These are phyloP conservation scores for Aotearoamyces nothofagi DNA, from an alignment of 2,329 filamentous ascomycete species.

Conservation along the genomic window DNA sequence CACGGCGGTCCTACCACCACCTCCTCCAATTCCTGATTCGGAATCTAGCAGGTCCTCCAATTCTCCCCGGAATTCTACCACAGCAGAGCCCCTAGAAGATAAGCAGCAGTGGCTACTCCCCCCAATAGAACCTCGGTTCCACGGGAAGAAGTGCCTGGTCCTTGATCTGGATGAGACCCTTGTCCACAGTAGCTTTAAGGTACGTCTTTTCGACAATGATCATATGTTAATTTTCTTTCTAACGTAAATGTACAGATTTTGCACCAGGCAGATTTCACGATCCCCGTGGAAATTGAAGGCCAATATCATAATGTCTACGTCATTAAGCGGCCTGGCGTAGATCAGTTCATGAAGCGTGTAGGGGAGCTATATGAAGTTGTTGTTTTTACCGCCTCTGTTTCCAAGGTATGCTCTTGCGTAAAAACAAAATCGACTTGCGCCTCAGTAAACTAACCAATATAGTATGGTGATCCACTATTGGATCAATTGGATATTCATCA, in stretches of 20 bases:
- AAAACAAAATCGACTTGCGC: constrained; percentile 2
- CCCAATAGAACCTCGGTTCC: constrained; percentile 63
- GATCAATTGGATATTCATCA: constrained; percentile 96
- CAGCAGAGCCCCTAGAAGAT: constrained; percentile 14
- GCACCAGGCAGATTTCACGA: constrained; percentile 96
- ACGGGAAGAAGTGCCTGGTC: constrained; percentile 85
- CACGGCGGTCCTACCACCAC: constrained; percentile 6
- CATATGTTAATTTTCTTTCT: constrained; percentile 1
- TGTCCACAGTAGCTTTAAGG: constrained; percentile 98
- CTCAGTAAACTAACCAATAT: constrained; percentile 6
- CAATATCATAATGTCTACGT: constrained; percentile 99
- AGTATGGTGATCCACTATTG: constrained; percentile 92
- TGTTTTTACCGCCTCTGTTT: constrained; percentile 95
- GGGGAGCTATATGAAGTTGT: constrained; percentile 97
- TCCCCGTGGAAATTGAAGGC: constrained; percentile 96
- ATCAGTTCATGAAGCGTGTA: constrained; percentile 97
- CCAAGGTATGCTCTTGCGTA: constrained; percentile 77
- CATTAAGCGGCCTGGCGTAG: constrained; percentile 96
- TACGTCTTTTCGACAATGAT: constrained; percentile 21
- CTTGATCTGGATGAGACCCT: constrained; percentile 92
- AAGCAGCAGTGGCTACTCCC: constrained; percentile 45
- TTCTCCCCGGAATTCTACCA: constrained; percentile 5
- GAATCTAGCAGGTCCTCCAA: constrained; percentile 5
- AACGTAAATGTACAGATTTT: constrained; percentile 50
- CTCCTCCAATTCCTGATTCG: constrained; percentile 7